These are phyloP conservation scores for Roridomyces roridus DNA, from an alignment of 768 basidiomycete species.

Conservation along the genomic window DNA sequence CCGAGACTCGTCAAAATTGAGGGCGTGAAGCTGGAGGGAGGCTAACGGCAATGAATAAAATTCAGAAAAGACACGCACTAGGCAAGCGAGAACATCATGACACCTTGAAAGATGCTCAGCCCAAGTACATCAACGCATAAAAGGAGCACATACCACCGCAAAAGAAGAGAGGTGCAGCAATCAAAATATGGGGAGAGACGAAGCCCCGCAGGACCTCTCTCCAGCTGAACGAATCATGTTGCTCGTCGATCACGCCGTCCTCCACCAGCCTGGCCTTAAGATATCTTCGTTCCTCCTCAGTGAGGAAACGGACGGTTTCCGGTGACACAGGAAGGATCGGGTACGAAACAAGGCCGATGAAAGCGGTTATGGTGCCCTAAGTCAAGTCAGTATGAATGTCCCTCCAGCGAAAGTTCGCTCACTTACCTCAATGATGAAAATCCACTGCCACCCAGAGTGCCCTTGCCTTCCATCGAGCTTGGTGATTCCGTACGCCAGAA, in stretches of 20 bases:
- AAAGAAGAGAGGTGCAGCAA: conserved; percentile 58
- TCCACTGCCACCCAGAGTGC: conserved; percentile 71
- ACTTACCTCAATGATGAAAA: conserved; percentile 56
- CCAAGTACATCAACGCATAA: neutral
- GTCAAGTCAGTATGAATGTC: neutral
- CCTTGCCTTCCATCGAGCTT: conserved; percentile 63
- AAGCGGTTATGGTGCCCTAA: conserved; percentile 69
- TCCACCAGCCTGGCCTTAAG: conserved; percentile 45
- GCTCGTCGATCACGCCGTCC: conserved; percentile 48
- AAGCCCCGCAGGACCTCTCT: conserved; percentile 56
- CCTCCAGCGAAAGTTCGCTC: conserved; percentile 5
- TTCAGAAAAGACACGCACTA: conserved; percentile 47
- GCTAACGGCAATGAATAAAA: conserved; percentile 29
- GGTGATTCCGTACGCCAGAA: conserved; percentile 70
- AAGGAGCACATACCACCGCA: conserved; percentile 47
- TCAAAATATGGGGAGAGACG: conserved; percentile 58
- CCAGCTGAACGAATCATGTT: conserved; percentile 59
- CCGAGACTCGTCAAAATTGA: conserved; percentile 60
- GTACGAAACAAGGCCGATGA: conserved; percentile 59
- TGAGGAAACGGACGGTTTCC: conserved; percentile 55
- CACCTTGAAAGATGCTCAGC: conserved; percentile 33
- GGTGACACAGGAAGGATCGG: conserved; percentile 55
- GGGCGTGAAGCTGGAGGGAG: conserved; percentile 56
- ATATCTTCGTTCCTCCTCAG: conserved; percentile 53
- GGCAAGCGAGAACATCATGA: conserved; percentile 54